Conservation (phyloP, 1,284 basidiomycete genomes). For the Cutaneotrichosporon sp. region DNA sequence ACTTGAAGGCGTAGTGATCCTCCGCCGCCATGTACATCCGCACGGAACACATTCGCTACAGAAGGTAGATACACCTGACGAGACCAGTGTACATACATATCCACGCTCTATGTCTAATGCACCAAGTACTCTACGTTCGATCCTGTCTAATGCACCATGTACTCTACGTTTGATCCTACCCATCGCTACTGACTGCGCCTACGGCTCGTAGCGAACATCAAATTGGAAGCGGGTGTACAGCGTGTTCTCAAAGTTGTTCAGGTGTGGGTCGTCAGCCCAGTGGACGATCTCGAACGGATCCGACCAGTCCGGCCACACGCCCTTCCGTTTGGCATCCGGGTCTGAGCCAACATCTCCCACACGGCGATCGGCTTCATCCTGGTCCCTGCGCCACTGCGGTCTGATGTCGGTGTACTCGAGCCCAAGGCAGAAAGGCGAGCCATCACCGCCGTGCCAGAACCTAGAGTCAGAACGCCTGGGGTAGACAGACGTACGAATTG, state of each 20-base stretch:
- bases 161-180: no score
- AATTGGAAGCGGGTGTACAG: conserved; percentile 49
- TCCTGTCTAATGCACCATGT: no score
- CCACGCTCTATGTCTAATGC: no score
- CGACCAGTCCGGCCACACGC: conserved; percentile 41
- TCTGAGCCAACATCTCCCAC: conserved; percentile 17
- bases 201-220: conserved; percentile 29
- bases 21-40: no score
- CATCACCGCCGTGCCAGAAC: background rate
- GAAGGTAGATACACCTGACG: no score
- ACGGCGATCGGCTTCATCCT: conserved; percentile 12
- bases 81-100: no score
- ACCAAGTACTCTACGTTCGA: no score
- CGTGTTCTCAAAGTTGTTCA: conserved; percentile 45
- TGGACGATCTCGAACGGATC: conserved; percentile 47
- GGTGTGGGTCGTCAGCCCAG: conserved; percentile 45
- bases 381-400: conserved; percentile 21
- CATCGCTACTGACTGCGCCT: background rate
- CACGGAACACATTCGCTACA: no score
- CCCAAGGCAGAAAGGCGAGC: conserved; percentile 36
- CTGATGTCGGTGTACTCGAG: conserved; percentile 45
- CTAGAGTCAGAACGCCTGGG: conserved; percentile 47
- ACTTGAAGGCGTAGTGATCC: no score
- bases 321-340: no score
- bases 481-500: conserved; percentile 37